Conservation (phyloP, 495 filamentous ascomycete genomes). For the Trichoderma erinaceum region DNA sequence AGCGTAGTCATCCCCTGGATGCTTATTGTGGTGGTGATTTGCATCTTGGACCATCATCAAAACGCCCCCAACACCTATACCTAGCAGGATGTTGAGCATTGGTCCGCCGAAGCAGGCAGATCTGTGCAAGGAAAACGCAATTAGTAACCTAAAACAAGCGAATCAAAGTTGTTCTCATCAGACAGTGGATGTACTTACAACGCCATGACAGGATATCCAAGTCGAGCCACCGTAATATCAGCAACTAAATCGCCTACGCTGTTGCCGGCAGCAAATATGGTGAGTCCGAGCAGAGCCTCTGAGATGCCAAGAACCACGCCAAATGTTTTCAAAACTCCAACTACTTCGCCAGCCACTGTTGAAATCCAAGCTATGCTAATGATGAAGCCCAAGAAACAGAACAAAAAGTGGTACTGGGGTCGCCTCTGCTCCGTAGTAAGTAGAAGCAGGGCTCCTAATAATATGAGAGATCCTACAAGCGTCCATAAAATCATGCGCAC, state of each 20-base stretch:
- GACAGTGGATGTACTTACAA: slow-evolving; percentile 41
- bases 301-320: slow-evolving; percentile 90
- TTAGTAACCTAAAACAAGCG: neutral
- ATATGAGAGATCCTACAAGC: slow-evolving; percentile 61
- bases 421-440: slow-evolving; percentile 53
- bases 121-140: slow-evolving; percentile 27
- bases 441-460: slow-evolving; percentile 56
- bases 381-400: slow-evolving; percentile 86
- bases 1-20: slow-evolving; percentile 46
- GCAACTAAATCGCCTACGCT: slow-evolving; percentile 92
- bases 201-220: slow-evolving; percentile 97
- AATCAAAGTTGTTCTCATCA: neutral
- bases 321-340: slow-evolving; percentile 87
- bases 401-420: slow-evolving; percentile 61
- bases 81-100: slow-evolving; percentile 94
- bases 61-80: slow-evolving; percentile 80
- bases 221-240: slow-evolving; percentile 84
- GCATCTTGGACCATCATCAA: slow-evolving; percentile 70
- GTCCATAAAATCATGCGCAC: slow-evolving; percentile 60
- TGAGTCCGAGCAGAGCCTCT: slow-evolving; percentile 92
- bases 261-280: slow-evolving; percentile 95
- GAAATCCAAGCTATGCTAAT: slow-evolving; percentile 94
- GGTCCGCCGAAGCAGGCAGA: slow-evolving; percentile 94
- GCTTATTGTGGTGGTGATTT: slow-evolving; percentile 46
- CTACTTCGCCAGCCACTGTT: slow-evolving; percentile 92